These are phyloP conservation scores for Halophytophthora batemanensis DNA, from an alignment of 352 stramenopile genomes.

Conservation along the genomic window DNA sequence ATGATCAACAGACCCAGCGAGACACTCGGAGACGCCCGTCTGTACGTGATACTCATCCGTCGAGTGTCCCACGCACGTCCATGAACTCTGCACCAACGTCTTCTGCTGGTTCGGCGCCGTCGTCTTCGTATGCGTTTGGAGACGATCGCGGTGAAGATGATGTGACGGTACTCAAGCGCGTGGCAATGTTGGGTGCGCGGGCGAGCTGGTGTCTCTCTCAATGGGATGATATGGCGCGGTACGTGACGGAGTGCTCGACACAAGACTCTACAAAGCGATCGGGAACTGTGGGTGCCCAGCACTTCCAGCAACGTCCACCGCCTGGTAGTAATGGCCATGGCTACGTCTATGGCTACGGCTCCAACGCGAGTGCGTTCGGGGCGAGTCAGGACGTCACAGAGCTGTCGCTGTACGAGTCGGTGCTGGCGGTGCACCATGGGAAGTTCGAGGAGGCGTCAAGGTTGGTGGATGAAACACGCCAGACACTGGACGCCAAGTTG, in stretches of 20 bases:
- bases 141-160: slow-evolving; percentile 37
- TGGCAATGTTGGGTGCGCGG: slow-evolving; percentile 78
- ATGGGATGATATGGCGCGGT: slow-evolving; percentile 82
- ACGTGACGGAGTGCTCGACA: slow-evolving; percentile 52
- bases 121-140: slow-evolving; percentile 17
- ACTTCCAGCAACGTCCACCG: slow-evolving; percentile 7
- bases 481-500: slow-evolving; percentile 93
- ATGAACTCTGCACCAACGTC: slow-evolving; percentile 37
- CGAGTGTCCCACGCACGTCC: slow-evolving; percentile 21
- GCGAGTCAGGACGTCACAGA: slow-evolving; percentile 42
- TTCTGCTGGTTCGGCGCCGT: slow-evolving; percentile 17
- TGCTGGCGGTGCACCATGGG: slow-evolving; percentile 93
- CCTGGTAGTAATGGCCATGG: slow-evolving; percentile 20
- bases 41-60: slow-evolving; percentile 8
- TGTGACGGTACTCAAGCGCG: slow-evolving; percentile 49
- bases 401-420: slow-evolving; percentile 72
- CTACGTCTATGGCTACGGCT: slow-evolving; percentile 25
- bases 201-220: slow-evolving; percentile 84
- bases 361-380: slow-evolving; percentile 27
- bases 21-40: slow-evolving; percentile 2
- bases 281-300: slow-evolving; percentile 21
- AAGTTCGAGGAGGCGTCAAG: slow-evolving; percentile 90
- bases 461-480: slow-evolving; percentile 92
- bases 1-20: slow-evolving; percentile 7
- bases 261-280: slow-evolving; percentile 21